Evolutionary conservation across 2,329 filamentous ascomycete genomes (phyloP).

Genomic region (Monosporascus sp.): DNA sequence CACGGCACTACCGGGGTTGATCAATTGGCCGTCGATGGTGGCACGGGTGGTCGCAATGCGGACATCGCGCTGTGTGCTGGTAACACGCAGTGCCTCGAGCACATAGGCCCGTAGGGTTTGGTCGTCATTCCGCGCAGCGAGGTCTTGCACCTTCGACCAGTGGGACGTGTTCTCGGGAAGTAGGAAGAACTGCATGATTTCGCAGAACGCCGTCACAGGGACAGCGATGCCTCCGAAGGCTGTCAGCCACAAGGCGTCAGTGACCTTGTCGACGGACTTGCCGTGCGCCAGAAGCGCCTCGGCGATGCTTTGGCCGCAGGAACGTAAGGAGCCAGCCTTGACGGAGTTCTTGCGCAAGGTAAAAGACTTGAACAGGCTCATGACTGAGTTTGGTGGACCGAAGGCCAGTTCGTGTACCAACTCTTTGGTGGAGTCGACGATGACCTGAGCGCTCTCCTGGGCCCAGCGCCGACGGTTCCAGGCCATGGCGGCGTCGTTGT

Average conservation of each 20-base stretch:
- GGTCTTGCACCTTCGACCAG: conserved; percentile 37
- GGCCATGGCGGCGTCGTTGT: conserved; percentile 41
- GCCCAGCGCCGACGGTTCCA: conserved; percentile 41
- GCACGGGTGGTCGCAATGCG: conserved; percentile 28
- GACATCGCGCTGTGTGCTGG: conserved; percentile 34
- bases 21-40: conserved; percentile 32
- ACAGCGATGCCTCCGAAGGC: conserved; percentile 37
- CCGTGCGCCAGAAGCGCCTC: conserved; percentile 32
- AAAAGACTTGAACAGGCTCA: conserved; percentile 21
- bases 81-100: conserved; percentile 36
- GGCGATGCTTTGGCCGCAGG: conserved; percentile 33
- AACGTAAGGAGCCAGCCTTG: conserved; percentile 32
- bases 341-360: conserved; percentile 25
- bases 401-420: conserved; percentile 32
- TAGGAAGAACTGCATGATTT: conserved; percentile 39
- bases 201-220: conserved; percentile 37
- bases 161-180: conserved; percentile 34
- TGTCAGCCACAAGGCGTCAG: conserved; percentile 33
- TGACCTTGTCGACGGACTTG: conserved; percentile 27
- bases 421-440: conserved; percentile 34
- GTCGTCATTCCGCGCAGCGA: conserved; percentile 32
- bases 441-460: conserved; percentile 31
- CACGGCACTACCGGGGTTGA: conserved; percentile 36
- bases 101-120: conserved; percentile 32
- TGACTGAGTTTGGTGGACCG: conserved; percentile 10